Conservation (phyloP, 768 basidiomycete species). For the Russula ochroleuca region DNA sequence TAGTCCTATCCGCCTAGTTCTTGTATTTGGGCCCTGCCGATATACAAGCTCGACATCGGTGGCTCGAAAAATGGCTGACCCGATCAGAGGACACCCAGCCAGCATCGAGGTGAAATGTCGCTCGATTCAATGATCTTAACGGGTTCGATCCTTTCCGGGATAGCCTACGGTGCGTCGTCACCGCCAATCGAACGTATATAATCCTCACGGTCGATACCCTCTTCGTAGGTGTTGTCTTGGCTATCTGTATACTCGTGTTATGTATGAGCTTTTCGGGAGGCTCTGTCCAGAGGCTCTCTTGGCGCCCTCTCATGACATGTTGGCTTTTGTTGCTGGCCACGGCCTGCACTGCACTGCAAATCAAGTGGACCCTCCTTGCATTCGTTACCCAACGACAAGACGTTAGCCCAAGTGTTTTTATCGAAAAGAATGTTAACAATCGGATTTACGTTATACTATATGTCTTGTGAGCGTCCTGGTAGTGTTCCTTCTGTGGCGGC, state of each 20-base stretch:
- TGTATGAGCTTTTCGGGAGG: neutral
- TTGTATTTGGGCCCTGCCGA: conserved; percentile 15
- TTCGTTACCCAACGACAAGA: conserved; percentile 29
- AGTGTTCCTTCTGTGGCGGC: neutral
- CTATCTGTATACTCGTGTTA: conserved; percentile 16
- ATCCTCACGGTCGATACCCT: neutral
- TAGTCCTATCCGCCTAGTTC: conserved; percentile 19
- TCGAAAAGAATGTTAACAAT: conserved; percentile 25
- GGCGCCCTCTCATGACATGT: conserved; percentile 8
- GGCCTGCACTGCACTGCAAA: conserved; percentile 16
- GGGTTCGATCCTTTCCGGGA: conserved; percentile 29
- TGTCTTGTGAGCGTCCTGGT: conserved; percentile 28
- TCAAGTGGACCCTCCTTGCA: conserved; percentile 25
- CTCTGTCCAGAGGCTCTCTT: neutral
- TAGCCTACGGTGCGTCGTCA: conserved; percentile 30
- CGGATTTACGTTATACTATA: conserved; percentile 29
- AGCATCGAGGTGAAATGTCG: conserved; percentile 3
- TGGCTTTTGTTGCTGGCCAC: conserved; percentile 25
- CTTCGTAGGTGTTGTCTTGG: conserved; percentile 28
- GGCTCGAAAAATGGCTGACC: neutral
- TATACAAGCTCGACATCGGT: conserved; percentile 11
- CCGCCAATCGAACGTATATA: no score
- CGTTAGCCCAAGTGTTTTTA: conserved; percentile 30
- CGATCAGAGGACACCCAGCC: neutral
- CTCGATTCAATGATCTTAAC: conserved; percentile 25